A percentile compares a stretch with the other conserved stretches of the same genome.
These are phyloP conservation scores for Thermothelomyces thermophilus DNA, from an alignment of 2,329 filamentous ascomycete genomes.

Conservation along the genomic window DNA sequence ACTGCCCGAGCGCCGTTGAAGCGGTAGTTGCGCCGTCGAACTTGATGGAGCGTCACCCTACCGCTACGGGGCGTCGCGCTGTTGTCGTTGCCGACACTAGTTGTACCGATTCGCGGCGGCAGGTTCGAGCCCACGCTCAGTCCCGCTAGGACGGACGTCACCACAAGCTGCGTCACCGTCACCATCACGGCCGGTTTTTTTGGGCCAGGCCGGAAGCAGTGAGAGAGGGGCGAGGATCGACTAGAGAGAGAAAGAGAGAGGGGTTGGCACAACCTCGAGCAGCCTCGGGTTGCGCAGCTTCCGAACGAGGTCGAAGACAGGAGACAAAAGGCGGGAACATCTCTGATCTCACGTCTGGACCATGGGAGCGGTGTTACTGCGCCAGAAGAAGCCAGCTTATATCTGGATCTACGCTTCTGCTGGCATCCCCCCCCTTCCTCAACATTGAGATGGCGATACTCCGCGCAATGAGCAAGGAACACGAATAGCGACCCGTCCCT, in stretches of 20 bases:
- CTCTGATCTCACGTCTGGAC: neutral
- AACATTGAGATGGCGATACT: conserved; percentile 10
- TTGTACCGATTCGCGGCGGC: conserved; percentile 23
- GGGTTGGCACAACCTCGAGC: neutral
- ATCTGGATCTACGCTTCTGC: too few species aligned
- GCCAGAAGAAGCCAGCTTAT: conserved; percentile 14
- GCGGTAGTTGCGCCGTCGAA: conserved; percentile 29
- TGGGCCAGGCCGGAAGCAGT: neutral
- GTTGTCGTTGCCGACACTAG: conserved; percentile 11
- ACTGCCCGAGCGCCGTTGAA: conserved; percentile 31
- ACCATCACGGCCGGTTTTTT: conserved; percentile 12
- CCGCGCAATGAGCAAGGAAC: neutral
- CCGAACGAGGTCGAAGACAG: too few species aligned
- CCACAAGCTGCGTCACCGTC: conserved; percentile 17
- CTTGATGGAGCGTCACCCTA: conserved; percentile 30
- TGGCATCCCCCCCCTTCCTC: too few species aligned
- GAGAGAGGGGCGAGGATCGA: neutral
- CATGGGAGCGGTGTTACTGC: neutral
- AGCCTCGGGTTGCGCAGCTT: too few species aligned
- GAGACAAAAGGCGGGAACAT: neutral
- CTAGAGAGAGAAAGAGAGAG: neutral
- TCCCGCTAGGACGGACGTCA: conserved; percentile 15
- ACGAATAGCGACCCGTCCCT: neutral
- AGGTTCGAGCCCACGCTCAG: conserved; percentile 20
- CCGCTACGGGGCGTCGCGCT: conserved; percentile 4